phyloP scores from a whole-genome alignment of 75 land plant species.

The Selaginella moellendorffii region DNA sequence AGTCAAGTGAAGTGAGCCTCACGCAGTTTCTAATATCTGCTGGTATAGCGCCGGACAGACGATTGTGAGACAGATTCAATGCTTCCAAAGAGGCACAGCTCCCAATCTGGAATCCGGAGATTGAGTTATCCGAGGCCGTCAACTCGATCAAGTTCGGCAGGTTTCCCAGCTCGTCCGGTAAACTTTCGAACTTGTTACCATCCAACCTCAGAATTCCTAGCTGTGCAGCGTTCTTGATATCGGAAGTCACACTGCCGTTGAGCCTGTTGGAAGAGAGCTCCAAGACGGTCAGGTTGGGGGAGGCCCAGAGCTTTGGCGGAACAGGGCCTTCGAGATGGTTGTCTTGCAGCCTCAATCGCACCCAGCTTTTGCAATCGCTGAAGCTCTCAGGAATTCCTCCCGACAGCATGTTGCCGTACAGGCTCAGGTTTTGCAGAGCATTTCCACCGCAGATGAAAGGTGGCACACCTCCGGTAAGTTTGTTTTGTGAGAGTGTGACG shows the following conservation, averaged over 20 bases:
- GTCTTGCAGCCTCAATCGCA: background rate
- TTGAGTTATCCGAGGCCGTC: background rate
- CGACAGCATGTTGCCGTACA: background rate
- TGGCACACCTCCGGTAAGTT: background rate
- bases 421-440: background rate
- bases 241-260: background rate
- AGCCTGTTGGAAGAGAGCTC: background rate
- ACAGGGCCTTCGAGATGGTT: conserved; percentile 6
- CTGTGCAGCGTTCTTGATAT: background rate
- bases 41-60: background rate
- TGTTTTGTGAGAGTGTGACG: background rate
- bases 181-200: background rate
- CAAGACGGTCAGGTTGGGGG: background rate
- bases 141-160: conserved; percentile 7
- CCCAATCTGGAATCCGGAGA: background rate
- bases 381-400: background rate
- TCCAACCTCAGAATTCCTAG: background rate
- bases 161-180: background rate
- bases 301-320: background rate
- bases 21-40: background rate
- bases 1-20: background rate
- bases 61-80: background rate
- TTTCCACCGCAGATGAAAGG: conserved; percentile 2
- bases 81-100: background rate
- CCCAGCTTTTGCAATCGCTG: background rate